These are phyloP conservation scores for Phaeophleospora eucalypticola DNA, from an alignment of 2,329 filamentous ascomycete species.

Conservation along the genomic window DNA sequence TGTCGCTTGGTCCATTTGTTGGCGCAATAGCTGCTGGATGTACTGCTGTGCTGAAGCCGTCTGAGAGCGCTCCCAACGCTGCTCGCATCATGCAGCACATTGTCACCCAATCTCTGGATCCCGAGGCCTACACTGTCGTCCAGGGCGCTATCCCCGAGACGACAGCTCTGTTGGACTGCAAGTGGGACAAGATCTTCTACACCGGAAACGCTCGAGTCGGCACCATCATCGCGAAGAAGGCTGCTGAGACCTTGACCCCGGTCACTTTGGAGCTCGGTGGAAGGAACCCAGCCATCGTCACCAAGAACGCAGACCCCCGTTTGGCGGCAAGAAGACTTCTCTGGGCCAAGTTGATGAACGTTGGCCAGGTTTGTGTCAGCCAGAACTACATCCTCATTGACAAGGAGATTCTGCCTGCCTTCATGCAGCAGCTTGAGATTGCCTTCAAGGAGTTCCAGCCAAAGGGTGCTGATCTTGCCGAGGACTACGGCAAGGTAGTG, in stretches of 20 bases:
- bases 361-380: conserved; percentile 86
- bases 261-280: conserved; percentile 88
- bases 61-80: conserved; percentile 71
- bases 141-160: conserved; percentile 81
- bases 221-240: conserved; percentile 51
- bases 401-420: conserved; percentile 57
- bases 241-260: conserved; percentile 63
- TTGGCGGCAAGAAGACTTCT: conserved; percentile 79
- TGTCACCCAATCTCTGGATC: conserved; percentile 70
- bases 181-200: conserved; percentile 98
- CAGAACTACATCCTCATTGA: conserved; percentile 92
- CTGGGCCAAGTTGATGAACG: conserved; percentile 84
- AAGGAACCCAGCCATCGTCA: conserved; percentile 85
- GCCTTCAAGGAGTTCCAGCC: conserved; percentile 77
- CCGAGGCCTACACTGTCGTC: conserved; percentile 68
- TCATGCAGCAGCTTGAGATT: conserved; percentile 68
- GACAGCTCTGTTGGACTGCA: conserved; percentile 74
- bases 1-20: conserved; percentile 72
- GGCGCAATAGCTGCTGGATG: conserved; percentile 92
- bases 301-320: conserved; percentile 72
- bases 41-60: conserved; percentile 85
- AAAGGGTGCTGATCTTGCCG: conserved; percentile 69
- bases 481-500: conserved; percentile 75
- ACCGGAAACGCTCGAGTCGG: conserved; percentile 77
- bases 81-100: conserved; percentile 78